phyloP scores from a whole-genome alignment of 2,329 filamentous ascomycete species.

The Apiospora hydei region DNA sequence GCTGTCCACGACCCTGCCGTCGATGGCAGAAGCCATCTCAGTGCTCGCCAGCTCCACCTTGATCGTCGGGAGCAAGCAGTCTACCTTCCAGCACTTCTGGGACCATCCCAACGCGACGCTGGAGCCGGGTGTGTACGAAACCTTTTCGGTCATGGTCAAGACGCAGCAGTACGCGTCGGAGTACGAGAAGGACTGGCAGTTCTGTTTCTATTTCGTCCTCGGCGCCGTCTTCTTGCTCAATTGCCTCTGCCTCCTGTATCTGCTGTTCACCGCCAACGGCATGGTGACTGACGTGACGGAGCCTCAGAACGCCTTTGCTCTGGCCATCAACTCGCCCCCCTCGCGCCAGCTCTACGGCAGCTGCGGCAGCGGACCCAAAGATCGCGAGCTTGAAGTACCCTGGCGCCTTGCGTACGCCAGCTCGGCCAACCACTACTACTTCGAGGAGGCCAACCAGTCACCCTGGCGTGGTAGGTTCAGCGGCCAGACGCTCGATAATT shows the following conservation, averaged over 20 bases:
- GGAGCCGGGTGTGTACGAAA: conserved; percentile 55
- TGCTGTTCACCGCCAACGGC: conserved; percentile 60
- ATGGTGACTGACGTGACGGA: conserved; percentile 82
- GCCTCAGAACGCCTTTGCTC: conserved; percentile 75
- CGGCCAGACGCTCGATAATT: conserved; percentile 24
- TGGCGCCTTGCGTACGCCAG: conserved; percentile 51
- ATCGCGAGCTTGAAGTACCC: conserved; percentile 47
- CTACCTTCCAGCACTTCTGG: conserved; percentile 68
- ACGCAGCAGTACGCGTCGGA: conserved; percentile 76
- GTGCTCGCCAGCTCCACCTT: conserved; percentile 73
- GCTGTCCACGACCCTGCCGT: conserved; percentile 64
- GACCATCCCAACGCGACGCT: conserved; percentile 50
- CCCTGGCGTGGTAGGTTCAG: conserved; percentile 39
- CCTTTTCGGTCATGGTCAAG: conserved; percentile 69
- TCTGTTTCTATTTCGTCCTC: conserved; percentile 72
- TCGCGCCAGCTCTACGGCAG: conserved; percentile 46
- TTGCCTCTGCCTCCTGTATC: conserved; percentile 68
- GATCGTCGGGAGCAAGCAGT: conserved; percentile 63
- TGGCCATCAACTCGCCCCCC: conserved; percentile 69
- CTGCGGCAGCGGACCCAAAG: conserved; percentile 47
- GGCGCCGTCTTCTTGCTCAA: conserved; percentile 72
- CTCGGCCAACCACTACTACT: conserved; percentile 51
- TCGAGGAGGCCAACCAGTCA: conserved; percentile 45
- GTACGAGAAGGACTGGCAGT: conserved; percentile 66
- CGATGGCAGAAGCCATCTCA: conserved; percentile 76